Base-by-base conservation (phyloP, 2,329 filamentous ascomycete genomes). In the Aspergillus clavatus region DNA sequence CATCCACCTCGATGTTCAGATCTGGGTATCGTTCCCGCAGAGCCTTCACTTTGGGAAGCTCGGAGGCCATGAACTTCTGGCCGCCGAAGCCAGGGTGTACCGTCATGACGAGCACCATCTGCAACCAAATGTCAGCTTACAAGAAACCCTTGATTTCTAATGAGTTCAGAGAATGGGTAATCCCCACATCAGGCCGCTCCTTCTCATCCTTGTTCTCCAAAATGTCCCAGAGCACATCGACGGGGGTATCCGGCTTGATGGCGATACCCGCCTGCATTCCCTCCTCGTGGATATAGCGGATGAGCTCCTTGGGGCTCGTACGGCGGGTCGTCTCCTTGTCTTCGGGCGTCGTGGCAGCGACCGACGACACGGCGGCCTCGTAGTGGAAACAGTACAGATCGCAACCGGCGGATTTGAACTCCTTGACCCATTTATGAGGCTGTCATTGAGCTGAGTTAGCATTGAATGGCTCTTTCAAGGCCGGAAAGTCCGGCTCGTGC, bases 371-470 rank as follows among this genome's bases (percentile, higher is more conserved):
- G 53, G 93, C 93, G 21, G 93, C 93, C 73, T 98, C 93, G 72
- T 97, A 97, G 77, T 98, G 93, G 77, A 98, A 98, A 77, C 93
- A 97, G 77, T 98, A 98, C n/a, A 98, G 79, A 69, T 98, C 89
- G 71, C 90, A 96, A 43, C 93, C 93, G 48, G 89, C 93, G 42
- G 86, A 83, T 68, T 93, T 83, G 76, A 98, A 97, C 51, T 95
- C 88, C 64, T 87, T 87, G 60, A 96, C 90, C 93, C 93, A 98
- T 78, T 89, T 90, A 77, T 97, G 94, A 56, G 93, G 93, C 90
- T 93, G 56, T 55, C 28, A n/a, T 14, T 37, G 7, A n/a, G 38
- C 31, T 27, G 7, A n/a, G 38, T 33, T 27, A 10, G 37, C 7
- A 7, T 12, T 28, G 22, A 38, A 23, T 29, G 21, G 33, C n/a